Percentiles rank a stretch among this genome's conserved stretches.
Evolutionary conservation across 148 eudicot genomes (phyloP).

Genomic region (Silene uniflora): DNA sequence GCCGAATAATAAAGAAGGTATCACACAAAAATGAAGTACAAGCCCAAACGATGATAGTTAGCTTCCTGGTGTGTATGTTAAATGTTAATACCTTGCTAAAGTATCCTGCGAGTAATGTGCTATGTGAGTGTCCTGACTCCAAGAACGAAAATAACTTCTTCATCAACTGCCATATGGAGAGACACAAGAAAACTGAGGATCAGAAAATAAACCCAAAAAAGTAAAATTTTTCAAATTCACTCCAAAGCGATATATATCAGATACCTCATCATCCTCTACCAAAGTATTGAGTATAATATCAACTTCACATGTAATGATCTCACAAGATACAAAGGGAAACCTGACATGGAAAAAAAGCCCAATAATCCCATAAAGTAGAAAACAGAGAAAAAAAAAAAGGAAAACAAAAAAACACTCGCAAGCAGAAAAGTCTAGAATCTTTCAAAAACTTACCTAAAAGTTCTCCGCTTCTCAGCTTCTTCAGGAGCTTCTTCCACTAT

Average conservation of each 20-base stretch:
- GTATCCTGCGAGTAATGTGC: conserved; percentile 83
- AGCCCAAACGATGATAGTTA: background rate
- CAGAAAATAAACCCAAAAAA: conserved; percentile 12
- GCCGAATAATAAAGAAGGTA: background rate
- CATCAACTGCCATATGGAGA: conserved; percentile 53
- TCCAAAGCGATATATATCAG: conserved; percentile 2
- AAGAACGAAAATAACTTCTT: conserved; percentile 73
- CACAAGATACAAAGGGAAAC: conserved; percentile 93
- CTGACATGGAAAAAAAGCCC: conserved; percentile 24
- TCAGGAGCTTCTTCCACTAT: conserved; percentile 87
- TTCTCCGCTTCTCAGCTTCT: conserved; percentile 70
- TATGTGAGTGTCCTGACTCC: conserved; percentile 68
- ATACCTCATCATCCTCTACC: conserved; percentile 94
- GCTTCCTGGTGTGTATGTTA: background rate
- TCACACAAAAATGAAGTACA: background rate
- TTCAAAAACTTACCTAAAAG: conserved; percentile 59
- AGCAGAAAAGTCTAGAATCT: conserved; percentile 3
- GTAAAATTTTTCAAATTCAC: background rate
- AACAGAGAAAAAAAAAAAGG: too few relatives aligned
- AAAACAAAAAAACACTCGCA: conserved; percentile 6
- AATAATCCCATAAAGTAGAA: conserved; percentile 8
- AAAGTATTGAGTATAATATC: conserved; percentile 85
- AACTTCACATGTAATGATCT: conserved; percentile 94
- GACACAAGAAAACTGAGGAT: conserved; percentile 8
- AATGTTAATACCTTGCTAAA: conserved; percentile 72